phyloP scores from a whole-genome alignment of 2,329 filamentous ascomycete species.

The Colletotrichum gloeosporioides region DNA sequence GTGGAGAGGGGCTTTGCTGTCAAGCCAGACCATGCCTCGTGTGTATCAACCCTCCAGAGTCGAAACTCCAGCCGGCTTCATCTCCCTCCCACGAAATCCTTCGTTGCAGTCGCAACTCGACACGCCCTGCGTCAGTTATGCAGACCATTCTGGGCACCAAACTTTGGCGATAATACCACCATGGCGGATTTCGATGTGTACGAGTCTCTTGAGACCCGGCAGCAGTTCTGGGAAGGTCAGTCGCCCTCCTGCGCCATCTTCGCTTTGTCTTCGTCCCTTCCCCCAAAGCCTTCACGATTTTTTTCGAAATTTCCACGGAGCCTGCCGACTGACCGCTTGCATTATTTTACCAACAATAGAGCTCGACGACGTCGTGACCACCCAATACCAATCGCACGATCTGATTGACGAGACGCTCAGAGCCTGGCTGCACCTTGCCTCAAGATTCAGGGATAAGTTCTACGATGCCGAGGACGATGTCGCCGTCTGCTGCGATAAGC shows the following conservation, averaged over 20 bases:
- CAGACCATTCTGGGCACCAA: background rate
- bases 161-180: conserved; percentile 29
- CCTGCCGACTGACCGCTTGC: conserved; percentile 4
- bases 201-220: conserved; percentile 75
- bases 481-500: conserved; percentile 77
- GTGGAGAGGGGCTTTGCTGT: conserved; percentile 3
- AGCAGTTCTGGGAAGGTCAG: conserved; percentile 88
- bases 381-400: conserved; percentile 57
- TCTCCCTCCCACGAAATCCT: background rate
- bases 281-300: background rate
- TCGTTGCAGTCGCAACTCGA: background rate
- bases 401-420: conserved; percentile 84
- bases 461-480: conserved; percentile 80
- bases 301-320: background rate
- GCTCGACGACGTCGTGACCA: conserved; percentile 51
- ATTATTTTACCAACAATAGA: conserved; percentile 37
- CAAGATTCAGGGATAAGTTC: conserved; percentile 77
- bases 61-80: conserved; percentile 14
- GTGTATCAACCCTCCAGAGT: conserved; percentile 10
- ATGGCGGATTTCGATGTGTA: conserved; percentile 72
- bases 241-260: conserved; percentile 22
- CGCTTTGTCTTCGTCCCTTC: conserved; percentile 9
- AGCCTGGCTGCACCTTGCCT: conserved; percentile 80
- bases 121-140: conserved; percentile 10
- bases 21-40: conserved; percentile 12